These are phyloP conservation scores for Saturnispora sanitii DNA, from an alignment of 805 yeast species.

Conservation along the genomic window DNA sequence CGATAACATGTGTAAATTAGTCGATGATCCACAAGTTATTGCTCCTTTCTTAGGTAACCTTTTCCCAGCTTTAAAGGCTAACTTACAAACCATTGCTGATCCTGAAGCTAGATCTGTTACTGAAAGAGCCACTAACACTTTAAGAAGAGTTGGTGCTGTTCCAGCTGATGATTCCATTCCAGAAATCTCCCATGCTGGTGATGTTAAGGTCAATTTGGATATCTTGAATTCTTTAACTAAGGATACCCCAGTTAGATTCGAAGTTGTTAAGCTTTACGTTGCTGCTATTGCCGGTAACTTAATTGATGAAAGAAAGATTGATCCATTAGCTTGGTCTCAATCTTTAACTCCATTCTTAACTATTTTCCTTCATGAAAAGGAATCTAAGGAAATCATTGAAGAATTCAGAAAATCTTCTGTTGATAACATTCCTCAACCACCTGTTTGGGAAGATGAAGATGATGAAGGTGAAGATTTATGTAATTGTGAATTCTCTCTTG, in stretches of 20 bases:
- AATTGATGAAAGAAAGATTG: conserved; percentile 95
- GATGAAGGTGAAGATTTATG: conserved; percentile 99
- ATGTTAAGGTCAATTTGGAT: conserved; percentile 72
- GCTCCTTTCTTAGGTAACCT: conserved; percentile 97
- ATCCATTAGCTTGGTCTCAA: conserved; percentile 85
- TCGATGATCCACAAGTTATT: conserved; percentile 99
- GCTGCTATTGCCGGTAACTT: conserved; percentile 98
- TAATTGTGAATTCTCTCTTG: conserved; percentile 99
- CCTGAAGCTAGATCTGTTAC: conserved; percentile 99
- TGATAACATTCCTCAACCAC: conserved; percentile 96
- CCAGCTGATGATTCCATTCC: conserved; percentile 85
- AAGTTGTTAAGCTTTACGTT: conserved; percentile 65
- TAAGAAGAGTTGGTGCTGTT: conserved; percentile 98
- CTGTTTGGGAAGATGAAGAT: conserved; percentile 82
- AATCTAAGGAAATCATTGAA: conserved; percentile 84
- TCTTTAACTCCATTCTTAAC: conserved; percentile 90
- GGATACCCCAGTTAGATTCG: conserved; percentile 69
- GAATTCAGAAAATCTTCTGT: conserved; percentile 93
- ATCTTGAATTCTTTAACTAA: conserved; percentile 69
- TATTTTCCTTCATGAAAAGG: conserved; percentile 87
- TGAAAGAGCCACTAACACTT: conserved; percentile 90
- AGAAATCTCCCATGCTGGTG: conserved; percentile 99
- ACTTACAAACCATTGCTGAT: conserved; percentile 95
- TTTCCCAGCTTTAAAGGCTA: conserved; percentile 91
- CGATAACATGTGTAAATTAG: conserved; percentile 99